A percentile compares a stretch with the other conserved stretches of the same genome.
These are phyloP conservation scores for Gossypium ekmanianum DNA, from an alignment of 345 rosid genomes.

Conservation along the genomic window DNA sequence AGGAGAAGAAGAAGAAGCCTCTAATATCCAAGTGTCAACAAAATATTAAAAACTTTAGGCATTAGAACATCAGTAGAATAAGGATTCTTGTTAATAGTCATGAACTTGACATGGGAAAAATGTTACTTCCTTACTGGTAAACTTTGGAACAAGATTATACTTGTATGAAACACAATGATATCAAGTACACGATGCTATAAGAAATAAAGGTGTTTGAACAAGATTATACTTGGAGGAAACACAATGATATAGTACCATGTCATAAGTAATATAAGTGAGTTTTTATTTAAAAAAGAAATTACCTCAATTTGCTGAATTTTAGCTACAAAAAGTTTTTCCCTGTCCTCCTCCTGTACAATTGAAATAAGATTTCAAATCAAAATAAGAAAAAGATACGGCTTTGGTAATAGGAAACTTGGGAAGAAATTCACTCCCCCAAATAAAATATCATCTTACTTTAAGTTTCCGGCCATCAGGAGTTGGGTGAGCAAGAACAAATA, in stretches of 20 bases:
- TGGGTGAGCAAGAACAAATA: constrained; percentile 84
- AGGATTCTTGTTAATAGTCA: not conserved
- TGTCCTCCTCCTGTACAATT: constrained; percentile 64
- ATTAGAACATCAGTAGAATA: not conserved
- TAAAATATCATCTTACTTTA: constrained; percentile 42
- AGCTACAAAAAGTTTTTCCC: constrained; percentile 78
- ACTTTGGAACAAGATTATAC: not conserved
- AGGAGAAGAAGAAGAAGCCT: not conserved
- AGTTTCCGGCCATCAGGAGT: constrained; percentile 55
- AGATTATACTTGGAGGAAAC: not conserved
- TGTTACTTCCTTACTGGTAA: not conserved
- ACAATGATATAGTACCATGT: not conserved
- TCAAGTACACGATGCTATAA: not conserved
- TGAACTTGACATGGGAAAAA: not conserved
- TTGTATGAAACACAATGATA: not conserved
- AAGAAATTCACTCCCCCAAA: constrained; percentile 8
- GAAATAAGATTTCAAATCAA: not conserved
- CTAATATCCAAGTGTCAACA: not conserved
- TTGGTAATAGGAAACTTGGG: not conserved
- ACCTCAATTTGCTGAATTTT: constrained; percentile 98
- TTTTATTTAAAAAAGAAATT: not conserved
- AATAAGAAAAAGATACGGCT: not conserved
- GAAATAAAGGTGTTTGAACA: not conserved
- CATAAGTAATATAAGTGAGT: not conserved
- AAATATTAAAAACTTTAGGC: not conserved